Evolutionary conservation across 768 basidiomycete genomes (phyloP), one percentile per base, ranked within the genome.

Genomic region (Steccherinum ochraceum): DNA sequence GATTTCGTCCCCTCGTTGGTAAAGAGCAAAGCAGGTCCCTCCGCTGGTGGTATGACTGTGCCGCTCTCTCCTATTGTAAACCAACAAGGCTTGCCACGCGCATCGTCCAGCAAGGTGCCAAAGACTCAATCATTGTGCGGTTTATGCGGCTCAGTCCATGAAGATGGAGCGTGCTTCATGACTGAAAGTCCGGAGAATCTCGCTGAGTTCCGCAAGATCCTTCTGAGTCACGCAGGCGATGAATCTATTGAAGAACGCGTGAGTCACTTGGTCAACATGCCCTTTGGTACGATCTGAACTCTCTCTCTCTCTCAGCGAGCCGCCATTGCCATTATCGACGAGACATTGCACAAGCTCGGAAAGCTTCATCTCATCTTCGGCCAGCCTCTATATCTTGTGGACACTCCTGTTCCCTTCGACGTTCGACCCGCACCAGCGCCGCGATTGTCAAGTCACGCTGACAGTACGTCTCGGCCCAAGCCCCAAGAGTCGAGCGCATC

Each of bases 321-420:
- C 41, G 89, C 89, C 12, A 77, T 92, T 46, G 65, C 67, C 23
- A 79, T 80, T 4, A 89, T 92, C 54, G 89, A 92, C 51, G 72
- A 80, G 52, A 73, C 79, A 2, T 69, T 92, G 12, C 60, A 72
- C 52, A 56, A 67, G 47, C 78, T 84, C 13, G 83, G 84, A 2
- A 72, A 82, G 40, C 62, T 77, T 1, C 61, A 74, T 45, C 65
- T 88, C 19, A 75, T 89, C 49, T 69, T 67, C 30, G 81, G 80
- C 1, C 86, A 89, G 61, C 84, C 86, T 40, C 70, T 86, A 3
- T 72, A 76, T 54, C 75, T 80, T 11, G 65, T 85, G 12, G 71
- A 69, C 45, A 58, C 65, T n/a, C 42, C 58, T 21, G 24, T 49
- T 47, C 12, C 56, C 24, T 20, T 45, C 52, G 12, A 30, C 48